Conservation (phyloP, 805 yeast genomes). For the Zygotorulaspora chibaensis region DNA sequence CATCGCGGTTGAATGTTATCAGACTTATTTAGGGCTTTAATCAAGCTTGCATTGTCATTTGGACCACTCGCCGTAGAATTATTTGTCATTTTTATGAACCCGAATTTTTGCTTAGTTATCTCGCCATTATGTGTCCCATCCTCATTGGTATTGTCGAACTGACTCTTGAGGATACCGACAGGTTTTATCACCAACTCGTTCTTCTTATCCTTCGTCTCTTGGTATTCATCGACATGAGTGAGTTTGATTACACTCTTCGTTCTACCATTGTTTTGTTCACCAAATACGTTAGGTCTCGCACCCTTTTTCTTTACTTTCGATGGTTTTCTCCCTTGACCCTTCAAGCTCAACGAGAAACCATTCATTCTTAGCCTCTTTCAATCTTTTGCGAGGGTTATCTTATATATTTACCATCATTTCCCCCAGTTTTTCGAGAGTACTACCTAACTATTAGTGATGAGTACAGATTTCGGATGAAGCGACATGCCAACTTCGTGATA, state of each 20-base stretch:
- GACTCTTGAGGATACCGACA: slow-evolving; percentile 1
- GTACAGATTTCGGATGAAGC: too few species aligned
- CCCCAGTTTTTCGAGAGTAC: not conserved
- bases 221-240: slow-evolving; percentile 20
- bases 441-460: not conserved
- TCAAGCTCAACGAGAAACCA: slow-evolving; percentile 22
- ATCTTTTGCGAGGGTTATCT: not conserved
- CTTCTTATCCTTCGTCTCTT: slow-evolving; percentile 4
- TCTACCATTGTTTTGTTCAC: slow-evolving; percentile 9
- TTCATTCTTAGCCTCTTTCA: slow-evolving; percentile 8
- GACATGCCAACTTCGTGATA: too few species aligned
- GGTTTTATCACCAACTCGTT: slow-evolving; percentile 19
- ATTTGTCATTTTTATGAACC: slow-evolving; percentile 1
- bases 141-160: not conserved
- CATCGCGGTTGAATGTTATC: not conserved
- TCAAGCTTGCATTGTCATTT: not conserved
- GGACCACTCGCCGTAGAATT: not conserved
- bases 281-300: slow-evolving; percentile 17
- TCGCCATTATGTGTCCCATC: not conserved
- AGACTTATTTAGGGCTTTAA: not conserved
- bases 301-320: slow-evolving; percentile 8
- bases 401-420: not conserved
- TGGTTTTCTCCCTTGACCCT: slow-evolving; percentile 16
- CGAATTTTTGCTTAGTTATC: slow-evolving; percentile 3
- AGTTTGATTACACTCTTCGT: slow-evolving; percentile 16